Evolutionary conservation across 1,284 basidiomycete species (phyloP), one percentile per base, ranked within the genome.

Genomic region (Heterobasidion parviporum): DNA sequence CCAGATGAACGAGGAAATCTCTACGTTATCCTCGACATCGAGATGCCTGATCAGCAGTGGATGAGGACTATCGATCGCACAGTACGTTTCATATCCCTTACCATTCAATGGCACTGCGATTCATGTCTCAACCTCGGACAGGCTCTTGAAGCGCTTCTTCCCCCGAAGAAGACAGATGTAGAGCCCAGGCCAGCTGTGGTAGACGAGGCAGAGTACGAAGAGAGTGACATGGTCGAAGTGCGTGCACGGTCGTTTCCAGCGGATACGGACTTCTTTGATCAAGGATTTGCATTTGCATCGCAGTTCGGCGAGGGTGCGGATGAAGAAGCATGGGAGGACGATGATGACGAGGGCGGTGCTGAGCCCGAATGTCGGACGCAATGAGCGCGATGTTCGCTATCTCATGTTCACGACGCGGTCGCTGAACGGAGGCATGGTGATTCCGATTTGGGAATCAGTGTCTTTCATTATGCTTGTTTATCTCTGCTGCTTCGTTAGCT

Each of bases 1-100:
- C 73, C 80, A 18, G 80, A 85, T 56, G 72, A 78, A 59, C 88
- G 83, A 66, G 94, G 94, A 10, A 87, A 95, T 66, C 73, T 97
- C 52, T 92, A 85, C 61, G 76, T 96, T 54, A 79, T 86, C 57
- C 81, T 96, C 56, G 80, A 86, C 54, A 79, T 97, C 54, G 92
- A 95, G 71, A 94, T 94, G 89, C 90, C 92, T 8, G 75, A 78
- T 57, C 74, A 79, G 52, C 72, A 80, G 46, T 93, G 90, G 89
- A 67, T 91, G 35, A 74, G 71, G 58, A 75, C 72, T 2, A 71
- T 86, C 38, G 82, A 91, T 64, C 66, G 66, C 43, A 70, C 76
- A 68, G 89, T 89, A 63, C 35, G 64, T 56, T 5, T 52, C n/a
- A 12, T 18, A 38, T 41, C 5, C n/a, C 3, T 14, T 1, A 6